Evolutionary conservation across 2,329 filamentous ascomycete genomes (phyloP).

Genomic region (Stachybotrys chlorohalonatus): DNA sequence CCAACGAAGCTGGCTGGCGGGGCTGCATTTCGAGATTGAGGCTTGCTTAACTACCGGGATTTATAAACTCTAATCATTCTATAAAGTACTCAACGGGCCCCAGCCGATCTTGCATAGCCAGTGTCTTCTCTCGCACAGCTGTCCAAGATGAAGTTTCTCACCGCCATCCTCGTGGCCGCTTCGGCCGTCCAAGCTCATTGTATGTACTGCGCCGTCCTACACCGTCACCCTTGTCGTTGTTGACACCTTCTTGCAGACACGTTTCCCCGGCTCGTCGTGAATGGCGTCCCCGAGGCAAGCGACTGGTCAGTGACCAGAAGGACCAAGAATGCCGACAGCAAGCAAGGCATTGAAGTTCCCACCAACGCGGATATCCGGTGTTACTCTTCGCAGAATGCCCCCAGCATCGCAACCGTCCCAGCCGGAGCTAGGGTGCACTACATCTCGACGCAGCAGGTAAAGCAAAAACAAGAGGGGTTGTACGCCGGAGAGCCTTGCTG

Average conservation of each 20-base stretch:
- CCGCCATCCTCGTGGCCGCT: background rate
- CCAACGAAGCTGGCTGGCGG: too few relatives aligned
- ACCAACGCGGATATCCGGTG: background rate
- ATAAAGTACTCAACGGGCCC: background rate
- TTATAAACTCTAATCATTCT: too few relatives aligned
- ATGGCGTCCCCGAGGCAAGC: background rate
- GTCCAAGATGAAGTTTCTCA: background rate
- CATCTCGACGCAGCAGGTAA: conserved; percentile 1
- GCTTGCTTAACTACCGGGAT: too few relatives aligned
- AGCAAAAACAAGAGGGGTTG: background rate
- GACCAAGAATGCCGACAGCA: background rate
- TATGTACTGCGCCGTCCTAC: background rate
- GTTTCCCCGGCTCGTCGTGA: background rate
- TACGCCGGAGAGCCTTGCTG: background rate
- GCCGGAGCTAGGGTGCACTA: background rate
- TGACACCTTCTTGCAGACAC: background rate
- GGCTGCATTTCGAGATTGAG: too few relatives aligned
- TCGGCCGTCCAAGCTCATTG: background rate
- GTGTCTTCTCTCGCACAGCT: background rate
- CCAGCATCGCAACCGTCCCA: background rate
- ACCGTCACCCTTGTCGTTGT: background rate
- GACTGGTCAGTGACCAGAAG: background rate
- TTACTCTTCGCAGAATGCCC: background rate
- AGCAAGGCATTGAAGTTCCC: background rate
- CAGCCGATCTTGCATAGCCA: background rate